Base-by-base conservation (phyloP, 345 rosid genomes). In the Euphorbia lathyris region DNA sequence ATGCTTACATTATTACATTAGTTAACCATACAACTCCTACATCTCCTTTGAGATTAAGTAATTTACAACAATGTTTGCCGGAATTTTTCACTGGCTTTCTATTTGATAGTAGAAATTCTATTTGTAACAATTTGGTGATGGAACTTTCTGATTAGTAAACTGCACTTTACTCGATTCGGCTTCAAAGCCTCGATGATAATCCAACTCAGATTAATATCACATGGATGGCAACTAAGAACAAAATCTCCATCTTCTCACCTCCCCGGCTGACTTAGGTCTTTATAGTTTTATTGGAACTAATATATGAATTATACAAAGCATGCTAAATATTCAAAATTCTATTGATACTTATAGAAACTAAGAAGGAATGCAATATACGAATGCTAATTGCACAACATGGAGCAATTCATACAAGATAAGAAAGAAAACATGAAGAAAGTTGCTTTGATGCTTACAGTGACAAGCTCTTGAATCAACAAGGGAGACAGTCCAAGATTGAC, bases 401-500 rank as follows among this genome's bases (percentile, higher is more conserved):
- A 47, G 19, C 17, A 57, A n/a, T n/a, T 7, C 25, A 25, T 22
- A 27, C 3, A 58, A 13, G 17, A 9, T 17, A 3, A 13, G 5
- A 7, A 30, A 26, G 3, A n/a, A n/a, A n/a, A n/a, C n/a, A n/a
- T 29, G 16, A 14, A 6, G 38, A 56, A 58, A 58, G 63, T 9
- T 10, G 3, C 12, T 26, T 2, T 1, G 70, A 64, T 36, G 13
- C 87, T 90, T 83, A 94, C 97, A 6, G 99, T 87, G 75, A 84
- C 71, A 6, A 95, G 88, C 70, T 95, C 97, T 22, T 84, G 73
- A 47, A 81, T 84, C 74, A 95, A 63, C 57, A 82, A 71, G 2
- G 96, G 88, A 61, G 90, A 86, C 62, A 92, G 56, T 50, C 81
- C 82, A 58, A 40, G 65, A 40, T 74, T 78, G 68, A 76, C 32